Percentiles rank a stretch among this genome's conserved stretches.
Conservation (phyloP, 768 basidiomycete species). For the Phlebiopsis gigantea region DNA sequence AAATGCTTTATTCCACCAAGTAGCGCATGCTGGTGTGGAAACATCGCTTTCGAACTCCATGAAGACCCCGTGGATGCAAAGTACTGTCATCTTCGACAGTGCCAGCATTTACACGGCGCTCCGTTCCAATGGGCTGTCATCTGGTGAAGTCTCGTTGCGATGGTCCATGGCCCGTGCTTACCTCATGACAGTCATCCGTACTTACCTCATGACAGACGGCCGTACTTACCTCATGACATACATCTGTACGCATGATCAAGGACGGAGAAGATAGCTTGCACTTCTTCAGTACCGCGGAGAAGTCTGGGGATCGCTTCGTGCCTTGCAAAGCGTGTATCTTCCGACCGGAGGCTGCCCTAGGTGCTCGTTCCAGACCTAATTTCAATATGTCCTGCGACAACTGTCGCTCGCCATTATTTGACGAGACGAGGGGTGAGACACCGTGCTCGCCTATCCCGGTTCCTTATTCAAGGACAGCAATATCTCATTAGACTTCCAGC, state of each 20-base stretch:
- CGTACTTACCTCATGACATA: slow-evolving; percentile 19
- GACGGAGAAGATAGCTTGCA: slow-evolving; percentile 25
- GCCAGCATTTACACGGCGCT: slow-evolving; percentile 28
- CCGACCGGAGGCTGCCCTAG: background rate
- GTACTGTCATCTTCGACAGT: slow-evolving; percentile 29
- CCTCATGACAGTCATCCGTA: background rate
- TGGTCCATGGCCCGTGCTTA: background rate
- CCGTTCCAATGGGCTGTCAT: slow-evolving; percentile 33
- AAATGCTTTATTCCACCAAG: no score
- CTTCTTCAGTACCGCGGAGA: slow-evolving; percentile 26
- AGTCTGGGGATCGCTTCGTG: slow-evolving; percentile 21
- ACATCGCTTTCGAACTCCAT: slow-evolving; percentile 26
- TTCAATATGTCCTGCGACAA: slow-evolving; percentile 24
- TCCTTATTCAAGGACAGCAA: slow-evolving; percentile 24
- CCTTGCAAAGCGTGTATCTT: slow-evolving; percentile 24
- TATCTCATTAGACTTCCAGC: slow-evolving; percentile 24
- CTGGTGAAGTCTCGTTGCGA: no score
- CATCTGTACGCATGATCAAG: slow-evolving; percentile 26
- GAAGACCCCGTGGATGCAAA: slow-evolving; percentile 30
- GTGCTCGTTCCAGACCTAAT: no score
- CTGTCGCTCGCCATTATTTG: slow-evolving; percentile 29
- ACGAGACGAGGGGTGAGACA: slow-evolving; percentile 31
- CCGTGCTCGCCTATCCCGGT: slow-evolving; percentile 27
- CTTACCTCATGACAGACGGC: slow-evolving; percentile 20
- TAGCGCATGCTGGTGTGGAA: slow-evolving; percentile 29